A percentile compares a stretch with the other conserved stretches of the same genome.
phyloP scores from a whole-genome alignment of 129 eudicot species.

The Centaurea solstitialis region DNA sequence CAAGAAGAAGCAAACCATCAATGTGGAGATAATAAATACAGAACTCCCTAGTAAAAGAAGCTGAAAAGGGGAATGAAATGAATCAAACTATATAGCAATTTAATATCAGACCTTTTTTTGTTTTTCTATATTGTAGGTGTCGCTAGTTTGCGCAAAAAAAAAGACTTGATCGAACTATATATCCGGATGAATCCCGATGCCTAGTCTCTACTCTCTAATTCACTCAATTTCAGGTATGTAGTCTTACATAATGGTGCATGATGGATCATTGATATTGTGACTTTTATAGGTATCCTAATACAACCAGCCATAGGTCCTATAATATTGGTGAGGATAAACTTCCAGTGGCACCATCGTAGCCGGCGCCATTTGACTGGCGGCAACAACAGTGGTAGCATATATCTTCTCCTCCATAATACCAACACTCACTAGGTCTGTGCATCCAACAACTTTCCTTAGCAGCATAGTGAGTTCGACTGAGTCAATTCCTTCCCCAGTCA shows the following conservation, averaged over 20 bases:
- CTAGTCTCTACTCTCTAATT: background rate
- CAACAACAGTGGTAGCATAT: background rate
- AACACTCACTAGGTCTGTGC: slow-evolving; percentile 2
- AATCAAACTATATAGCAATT: no score
- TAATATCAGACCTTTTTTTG: no score
- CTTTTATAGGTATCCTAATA: background rate
- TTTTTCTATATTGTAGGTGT: no score
- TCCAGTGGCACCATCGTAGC: background rate
- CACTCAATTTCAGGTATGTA: background rate
- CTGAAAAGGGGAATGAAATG: no score
- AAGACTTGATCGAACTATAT: no score
- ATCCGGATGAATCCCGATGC: no score
- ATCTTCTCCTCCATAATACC: slow-evolving; percentile 2
- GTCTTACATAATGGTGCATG: background rate
- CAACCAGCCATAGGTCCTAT: background rate
- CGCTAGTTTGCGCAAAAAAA: no score
- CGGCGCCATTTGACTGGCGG: background rate
- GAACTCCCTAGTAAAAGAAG: no score
- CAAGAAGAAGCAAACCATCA: no score
- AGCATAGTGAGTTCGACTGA: slow-evolving; percentile 11
- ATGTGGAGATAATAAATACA: no score
- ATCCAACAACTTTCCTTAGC: slow-evolving; percentile 17
- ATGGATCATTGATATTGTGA: background rate
- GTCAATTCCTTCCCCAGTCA: slow-evolving; percentile 30
- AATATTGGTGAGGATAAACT: background rate